Conservation (phyloP, 2,329 filamentous ascomycete species). For the Sporothrix brunneoviolacea region DNA sequence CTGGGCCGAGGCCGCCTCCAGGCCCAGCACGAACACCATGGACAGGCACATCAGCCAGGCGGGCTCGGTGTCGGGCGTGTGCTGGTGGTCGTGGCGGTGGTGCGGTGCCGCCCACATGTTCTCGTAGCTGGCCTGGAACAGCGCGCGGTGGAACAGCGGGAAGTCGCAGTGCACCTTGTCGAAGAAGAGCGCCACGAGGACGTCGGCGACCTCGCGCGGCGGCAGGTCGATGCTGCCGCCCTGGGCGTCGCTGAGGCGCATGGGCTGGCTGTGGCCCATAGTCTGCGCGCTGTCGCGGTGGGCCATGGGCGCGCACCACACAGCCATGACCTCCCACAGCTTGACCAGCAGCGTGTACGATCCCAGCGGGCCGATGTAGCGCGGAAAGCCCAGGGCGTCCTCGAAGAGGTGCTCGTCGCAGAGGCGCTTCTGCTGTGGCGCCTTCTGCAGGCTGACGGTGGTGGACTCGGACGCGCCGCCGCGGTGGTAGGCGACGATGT, state of each 20-base stretch:
- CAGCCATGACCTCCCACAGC: conserved; percentile 15
- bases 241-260: background rate
- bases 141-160: conserved; percentile 16
- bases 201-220: conserved; percentile 18
- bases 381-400: conserved; percentile 14
- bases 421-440: background rate
- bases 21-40: conserved; percentile 20
- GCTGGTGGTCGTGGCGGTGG: background rate
- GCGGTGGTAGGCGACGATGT: too few species aligned
- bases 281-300: conserved; percentile 10
- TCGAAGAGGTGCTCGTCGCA: conserved; percentile 14
- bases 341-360: conserved; percentile 17
- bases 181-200: conserved; percentile 16
- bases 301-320: conserved; percentile 1
- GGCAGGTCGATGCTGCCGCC: conserved; percentile 12
- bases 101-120: conserved; percentile 12
- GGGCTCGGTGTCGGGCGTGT: conserved; percentile 12
- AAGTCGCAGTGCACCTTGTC: conserved; percentile 19
- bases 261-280: conserved; percentile 3
- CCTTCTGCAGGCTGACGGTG: too few species aligned
- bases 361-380: conserved; percentile 17
- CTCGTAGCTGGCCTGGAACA: conserved; percentile 18
- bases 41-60: conserved; percentile 19
- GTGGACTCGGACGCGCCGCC: too few species aligned
- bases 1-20: conserved; percentile 13